A percentile compares a stretch with the other conserved stretches of the same genome.
phyloP scores from a whole-genome alignment of 805 yeast species.

The Saccharomycopsis schoenii region DNA sequence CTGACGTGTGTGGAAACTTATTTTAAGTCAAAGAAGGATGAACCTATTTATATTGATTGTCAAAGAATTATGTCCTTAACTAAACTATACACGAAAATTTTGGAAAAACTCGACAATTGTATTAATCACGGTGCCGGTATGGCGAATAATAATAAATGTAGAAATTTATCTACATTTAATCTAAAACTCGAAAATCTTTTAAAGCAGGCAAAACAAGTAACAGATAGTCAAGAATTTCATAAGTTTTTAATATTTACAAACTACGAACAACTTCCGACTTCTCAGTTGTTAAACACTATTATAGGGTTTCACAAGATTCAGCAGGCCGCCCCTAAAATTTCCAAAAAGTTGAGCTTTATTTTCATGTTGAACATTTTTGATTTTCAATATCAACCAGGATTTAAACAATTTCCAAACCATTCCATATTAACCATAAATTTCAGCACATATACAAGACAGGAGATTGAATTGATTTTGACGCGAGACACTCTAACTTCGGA shows the following conservation, averaged over 20 bases:
- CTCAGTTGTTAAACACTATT: conserved; percentile 1
- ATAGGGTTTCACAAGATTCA: conserved; percentile 6
- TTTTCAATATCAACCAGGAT: conserved; percentile 19
- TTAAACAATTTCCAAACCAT: conserved; percentile 25
- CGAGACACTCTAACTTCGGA: conserved; percentile 21
- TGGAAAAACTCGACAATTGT: not conserved
- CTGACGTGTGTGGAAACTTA: conserved; percentile 3
- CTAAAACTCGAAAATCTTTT: conserved; percentile 7
- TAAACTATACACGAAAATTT: conserved; percentile 4
- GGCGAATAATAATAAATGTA: not conserved
- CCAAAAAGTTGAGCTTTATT: conserved; percentile 3
- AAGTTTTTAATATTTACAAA: conserved; percentile 3
- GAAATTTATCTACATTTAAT: conserved; percentile 5
- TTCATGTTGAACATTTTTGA: conserved; percentile 9
- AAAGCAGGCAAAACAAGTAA: not conserved
- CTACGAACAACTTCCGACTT: not conserved
- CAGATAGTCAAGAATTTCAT: conserved; percentile 3
- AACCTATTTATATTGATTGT: conserved; percentile 12
- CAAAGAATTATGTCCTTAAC: conserved; percentile 4
- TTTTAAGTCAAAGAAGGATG: not conserved
- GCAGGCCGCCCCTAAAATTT: not conserved
- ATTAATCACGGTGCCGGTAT: not conserved
- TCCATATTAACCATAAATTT: conserved; percentile 30
- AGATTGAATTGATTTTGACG: conserved; percentile 27
- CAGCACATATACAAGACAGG: conserved; percentile 27